phyloP scores from a whole-genome alignment of 176 grass and related monocot genomes.

The Tillandsia fasciculata region DNA sequence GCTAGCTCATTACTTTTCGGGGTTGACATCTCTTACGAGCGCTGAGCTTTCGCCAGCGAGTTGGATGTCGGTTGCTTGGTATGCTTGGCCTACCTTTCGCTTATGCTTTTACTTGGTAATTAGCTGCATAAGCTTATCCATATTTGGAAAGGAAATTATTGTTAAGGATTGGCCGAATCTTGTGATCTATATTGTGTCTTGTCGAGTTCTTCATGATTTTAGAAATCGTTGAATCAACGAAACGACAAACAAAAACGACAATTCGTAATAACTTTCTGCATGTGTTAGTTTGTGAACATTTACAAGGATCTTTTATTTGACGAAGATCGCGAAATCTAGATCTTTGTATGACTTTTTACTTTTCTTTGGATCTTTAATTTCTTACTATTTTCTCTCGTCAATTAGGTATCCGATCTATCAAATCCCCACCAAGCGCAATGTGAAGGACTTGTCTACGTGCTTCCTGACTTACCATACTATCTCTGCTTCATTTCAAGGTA shows the following conservation, averaged over 20 bases:
- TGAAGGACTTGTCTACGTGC: constrained; percentile 45
- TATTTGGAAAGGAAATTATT: neutral
- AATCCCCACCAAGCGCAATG: constrained; percentile 32
- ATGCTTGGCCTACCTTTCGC: neutral
- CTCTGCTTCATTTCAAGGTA: constrained; percentile 47
- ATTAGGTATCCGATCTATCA: constrained; percentile 63
- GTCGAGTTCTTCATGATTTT: neutral
- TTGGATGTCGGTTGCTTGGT: constrained; percentile 85
- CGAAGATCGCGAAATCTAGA: neutral
- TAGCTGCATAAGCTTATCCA: too few relatives aligned
- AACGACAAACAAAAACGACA: neutral
- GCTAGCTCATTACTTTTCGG: constrained; percentile 19
- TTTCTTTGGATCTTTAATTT: neutral
- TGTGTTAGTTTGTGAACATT: neutral
- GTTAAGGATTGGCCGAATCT: neutral
- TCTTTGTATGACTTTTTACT: neutral
- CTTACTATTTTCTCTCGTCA: constrained; percentile 1
- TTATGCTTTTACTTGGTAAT: neutral
- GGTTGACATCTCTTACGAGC: constrained; percentile 34
- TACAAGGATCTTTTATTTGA: neutral
- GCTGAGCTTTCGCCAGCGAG: constrained; percentile 54
- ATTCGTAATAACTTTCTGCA: neutral
- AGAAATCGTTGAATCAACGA: neutral
- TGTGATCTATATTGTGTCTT: neutral
- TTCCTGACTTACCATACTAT: constrained; percentile 67